phyloP scores from a whole-genome alignment of 257 asterid genomes.

The Solanum chaucha region DNA sequence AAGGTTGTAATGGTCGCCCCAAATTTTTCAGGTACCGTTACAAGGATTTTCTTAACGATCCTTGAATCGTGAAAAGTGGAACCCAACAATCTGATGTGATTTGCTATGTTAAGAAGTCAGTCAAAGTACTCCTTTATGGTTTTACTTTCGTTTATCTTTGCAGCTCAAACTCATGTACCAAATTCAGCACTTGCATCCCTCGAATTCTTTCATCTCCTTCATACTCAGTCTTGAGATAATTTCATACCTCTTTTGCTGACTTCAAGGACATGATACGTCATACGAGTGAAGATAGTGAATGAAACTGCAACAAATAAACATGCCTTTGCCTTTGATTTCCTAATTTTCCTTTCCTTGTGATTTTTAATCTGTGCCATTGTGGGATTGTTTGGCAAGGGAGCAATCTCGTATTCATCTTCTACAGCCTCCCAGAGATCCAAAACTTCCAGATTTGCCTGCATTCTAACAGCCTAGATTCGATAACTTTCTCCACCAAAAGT shows the following conservation, averaged over 20 bases:
- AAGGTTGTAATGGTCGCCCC: no score
- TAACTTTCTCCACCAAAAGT: neutral
- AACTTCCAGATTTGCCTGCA: neutral
- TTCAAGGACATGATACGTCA: neutral
- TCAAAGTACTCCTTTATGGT: neutral
- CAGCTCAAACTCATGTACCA: neutral
- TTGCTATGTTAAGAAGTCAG: neutral
- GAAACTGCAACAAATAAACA: neutral
- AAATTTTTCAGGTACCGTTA: no score
- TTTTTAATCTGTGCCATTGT: neutral
- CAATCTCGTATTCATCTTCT: neutral
- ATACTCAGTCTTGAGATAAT: neutral
- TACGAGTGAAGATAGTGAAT: no score
- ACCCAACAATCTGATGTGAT: neutral
- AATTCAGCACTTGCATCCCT: neutral
- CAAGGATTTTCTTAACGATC: no score
- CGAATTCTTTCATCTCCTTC: neutral
- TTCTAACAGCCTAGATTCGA: neutral
- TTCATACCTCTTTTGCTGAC: neutral
- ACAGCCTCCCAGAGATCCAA: neutral
- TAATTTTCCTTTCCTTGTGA: neutral
- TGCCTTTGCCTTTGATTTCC: neutral
- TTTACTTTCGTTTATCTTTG: no score
- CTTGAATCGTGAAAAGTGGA: neutral
- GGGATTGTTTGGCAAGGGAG: neutral